A percentile compares a stretch with the other conserved stretches of the same genome.
Evolutionary conservation across 768 basidiomycete species (phyloP).

Genomic region (Phaeotremella skinneri): DNA sequence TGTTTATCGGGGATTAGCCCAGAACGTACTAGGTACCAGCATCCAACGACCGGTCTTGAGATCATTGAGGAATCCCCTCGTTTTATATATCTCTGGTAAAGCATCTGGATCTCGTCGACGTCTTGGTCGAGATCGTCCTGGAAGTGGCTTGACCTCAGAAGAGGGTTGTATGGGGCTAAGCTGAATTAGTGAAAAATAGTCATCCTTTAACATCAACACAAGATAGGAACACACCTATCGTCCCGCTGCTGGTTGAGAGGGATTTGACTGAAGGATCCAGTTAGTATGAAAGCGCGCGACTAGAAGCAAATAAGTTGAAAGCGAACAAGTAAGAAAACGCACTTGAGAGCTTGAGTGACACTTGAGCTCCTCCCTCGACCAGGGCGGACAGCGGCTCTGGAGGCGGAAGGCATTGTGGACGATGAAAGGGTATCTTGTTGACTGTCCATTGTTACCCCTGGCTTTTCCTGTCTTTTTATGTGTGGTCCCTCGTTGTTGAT

Average conservation of each 20-base stretch:
- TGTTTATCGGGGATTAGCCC: not conserved
- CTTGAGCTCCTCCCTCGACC: conserved; percentile 31
- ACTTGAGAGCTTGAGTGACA: conserved; percentile 37
- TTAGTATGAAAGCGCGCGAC: conserved; percentile 1
- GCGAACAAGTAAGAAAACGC: conserved; percentile 3
- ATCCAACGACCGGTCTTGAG: conserved; percentile 66
- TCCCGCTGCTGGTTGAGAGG: conserved; percentile 27
- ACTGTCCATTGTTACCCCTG: too few species aligned
- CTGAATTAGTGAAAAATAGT: not conserved
- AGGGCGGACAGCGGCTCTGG: conserved; percentile 1
- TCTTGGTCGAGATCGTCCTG: conserved; percentile 13
- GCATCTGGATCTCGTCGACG: conserved; percentile 7
- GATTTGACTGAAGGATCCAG: conserved; percentile 21
- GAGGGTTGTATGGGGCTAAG: not conserved
- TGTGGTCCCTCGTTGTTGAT: not conserved
- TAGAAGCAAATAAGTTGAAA: not conserved
- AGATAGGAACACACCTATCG: conserved; percentile 9
- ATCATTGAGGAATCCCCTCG: conserved; percentile 58
- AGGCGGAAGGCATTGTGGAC: not conserved
- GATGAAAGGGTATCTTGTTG: too few species aligned
- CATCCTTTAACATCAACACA: not conserved
- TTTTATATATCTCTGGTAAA: conserved; percentile 34
- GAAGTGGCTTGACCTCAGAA: conserved; percentile 29
- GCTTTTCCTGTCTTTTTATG: not conserved
- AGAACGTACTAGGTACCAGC: conserved; percentile 63